These are phyloP conservation scores for Leptographium lundbergii DNA, from an alignment of 2,329 filamentous ascomycete genomes.

Conservation along the genomic window DNA sequence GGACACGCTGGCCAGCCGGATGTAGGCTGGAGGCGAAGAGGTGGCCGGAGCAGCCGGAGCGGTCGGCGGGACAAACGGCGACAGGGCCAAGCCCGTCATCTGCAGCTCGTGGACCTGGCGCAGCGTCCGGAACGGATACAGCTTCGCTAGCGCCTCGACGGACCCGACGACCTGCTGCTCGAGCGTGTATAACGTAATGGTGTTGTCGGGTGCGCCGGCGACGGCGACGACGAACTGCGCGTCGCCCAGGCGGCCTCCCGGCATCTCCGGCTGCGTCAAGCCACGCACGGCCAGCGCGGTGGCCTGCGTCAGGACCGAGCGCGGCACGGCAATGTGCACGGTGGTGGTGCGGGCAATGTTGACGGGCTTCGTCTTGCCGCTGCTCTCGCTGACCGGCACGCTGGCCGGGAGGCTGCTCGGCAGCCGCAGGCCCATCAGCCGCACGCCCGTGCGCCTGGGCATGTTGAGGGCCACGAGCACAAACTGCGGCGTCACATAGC, in stretches of 20 bases:
- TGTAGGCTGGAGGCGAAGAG: conserved; percentile 34
- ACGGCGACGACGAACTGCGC: conserved; percentile 73
- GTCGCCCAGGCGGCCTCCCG: conserved; percentile 30
- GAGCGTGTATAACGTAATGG: conserved; percentile 65
- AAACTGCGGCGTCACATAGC: conserved; percentile 46
- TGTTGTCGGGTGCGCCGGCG: conserved; percentile 53
- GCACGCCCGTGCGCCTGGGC: conserved; percentile 43
- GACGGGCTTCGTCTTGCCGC: conserved; percentile 2
- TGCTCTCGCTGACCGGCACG: conserved; percentile 17
- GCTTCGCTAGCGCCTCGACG: conserved; percentile 37
- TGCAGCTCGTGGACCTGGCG: conserved; percentile 41
- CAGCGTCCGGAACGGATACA: conserved; percentile 38
- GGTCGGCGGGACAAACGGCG: conserved; percentile 22
- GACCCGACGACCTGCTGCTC: conserved; percentile 45
- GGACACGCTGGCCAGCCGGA: conserved; percentile 72
- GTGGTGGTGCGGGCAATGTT: conserved; percentile 37
- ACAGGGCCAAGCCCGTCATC: conserved; percentile 40
- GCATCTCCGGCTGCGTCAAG: conserved; percentile 43
- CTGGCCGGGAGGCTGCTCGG: neutral
- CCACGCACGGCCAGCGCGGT: conserved; percentile 67
- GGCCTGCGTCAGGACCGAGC: conserved; percentile 52
- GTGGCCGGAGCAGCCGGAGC: conserved; percentile 25
- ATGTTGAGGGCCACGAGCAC: conserved; percentile 45
- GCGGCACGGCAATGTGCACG: conserved; percentile 46
- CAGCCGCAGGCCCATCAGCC: conserved; percentile 44